Evolutionary conservation across 1,284 basidiomycete genomes (phyloP).

Genomic region (Sanghuangporus sanghuang): DNA sequence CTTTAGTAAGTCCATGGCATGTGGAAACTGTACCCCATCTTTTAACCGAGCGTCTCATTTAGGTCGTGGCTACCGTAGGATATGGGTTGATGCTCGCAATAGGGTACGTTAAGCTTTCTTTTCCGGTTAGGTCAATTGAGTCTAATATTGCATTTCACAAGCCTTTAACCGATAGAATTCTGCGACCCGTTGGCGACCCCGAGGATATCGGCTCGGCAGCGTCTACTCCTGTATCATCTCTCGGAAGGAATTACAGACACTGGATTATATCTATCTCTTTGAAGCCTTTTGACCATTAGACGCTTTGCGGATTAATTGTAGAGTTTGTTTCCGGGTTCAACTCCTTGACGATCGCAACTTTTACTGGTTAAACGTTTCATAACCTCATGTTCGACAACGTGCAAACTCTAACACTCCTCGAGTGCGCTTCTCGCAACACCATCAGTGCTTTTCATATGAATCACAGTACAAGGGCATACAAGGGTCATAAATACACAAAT

Average conservation of each 20-base stretch:
- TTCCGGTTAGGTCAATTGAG: background rate
- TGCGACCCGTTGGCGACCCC: background rate
- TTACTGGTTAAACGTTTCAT: background rate
- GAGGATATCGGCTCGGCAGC: background rate
- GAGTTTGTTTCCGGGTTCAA: background rate
- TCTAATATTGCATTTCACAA: constrained; percentile 1
- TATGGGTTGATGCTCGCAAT: constrained; percentile 70
- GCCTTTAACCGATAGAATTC: constrained; percentile 6
- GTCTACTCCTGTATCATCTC: background rate
- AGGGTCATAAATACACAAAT: background rate
- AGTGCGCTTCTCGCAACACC: background rate
- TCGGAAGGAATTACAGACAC: background rate
- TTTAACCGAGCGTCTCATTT: background rate
- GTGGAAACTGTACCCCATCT: background rate
- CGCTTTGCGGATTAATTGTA: background rate
- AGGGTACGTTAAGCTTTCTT: constrained; percentile 40
- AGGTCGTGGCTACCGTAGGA: constrained; percentile 82
- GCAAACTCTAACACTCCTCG: background rate
- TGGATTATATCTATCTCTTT: background rate
- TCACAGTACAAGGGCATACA: background rate
- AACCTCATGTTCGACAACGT: background rate
- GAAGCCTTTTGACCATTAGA: background rate
- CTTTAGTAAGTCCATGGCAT: constrained; percentile 48
- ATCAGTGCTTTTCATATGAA: background rate
- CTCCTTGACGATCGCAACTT: background rate